Conservation (phyloP, 1,284 basidiomycete genomes). For the Anthracocystis panici-leucophaei region DNA sequence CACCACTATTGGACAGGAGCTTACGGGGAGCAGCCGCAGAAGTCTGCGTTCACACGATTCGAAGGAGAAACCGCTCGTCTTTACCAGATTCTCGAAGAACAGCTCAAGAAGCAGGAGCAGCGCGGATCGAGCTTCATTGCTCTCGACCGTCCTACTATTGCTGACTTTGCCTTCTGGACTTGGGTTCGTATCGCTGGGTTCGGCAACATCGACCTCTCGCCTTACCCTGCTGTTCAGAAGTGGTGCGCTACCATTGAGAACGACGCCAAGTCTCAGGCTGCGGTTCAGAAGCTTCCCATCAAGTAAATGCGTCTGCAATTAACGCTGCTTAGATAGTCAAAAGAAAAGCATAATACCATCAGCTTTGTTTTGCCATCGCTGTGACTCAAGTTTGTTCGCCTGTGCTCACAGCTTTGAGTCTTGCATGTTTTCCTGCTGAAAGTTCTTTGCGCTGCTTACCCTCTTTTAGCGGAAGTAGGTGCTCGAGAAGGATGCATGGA, state of each 20-base stretch:
- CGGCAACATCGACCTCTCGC: constrained; percentile 56
- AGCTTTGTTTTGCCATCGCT: too few species aligned
- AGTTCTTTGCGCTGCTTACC: too few species aligned
- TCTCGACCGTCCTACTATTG: constrained; percentile 61
- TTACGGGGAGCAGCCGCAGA: constrained; percentile 50
- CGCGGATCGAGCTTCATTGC: constrained; percentile 56
- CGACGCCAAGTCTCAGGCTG: constrained; percentile 49
- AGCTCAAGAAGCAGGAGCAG: constrained; percentile 49
- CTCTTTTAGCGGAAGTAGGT: too few species aligned
- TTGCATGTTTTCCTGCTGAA: too few species aligned
- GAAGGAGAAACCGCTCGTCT: constrained; percentile 59
- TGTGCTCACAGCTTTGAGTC: too few species aligned
- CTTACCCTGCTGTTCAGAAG: constrained; percentile 54
- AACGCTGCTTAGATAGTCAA: too few species aligned
- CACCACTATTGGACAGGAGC: constrained; percentile 35
- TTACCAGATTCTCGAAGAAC: constrained; percentile 58
- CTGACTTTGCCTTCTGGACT: constrained; percentile 60
- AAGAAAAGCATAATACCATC: too few species aligned
- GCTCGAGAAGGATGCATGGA: too few species aligned
- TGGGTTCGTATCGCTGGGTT: constrained; percentile 54
- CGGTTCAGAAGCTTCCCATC: constrained; percentile 50
- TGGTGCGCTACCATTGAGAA: constrained; percentile 52
- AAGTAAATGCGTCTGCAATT: too few species aligned
- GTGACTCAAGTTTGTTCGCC: too few species aligned
- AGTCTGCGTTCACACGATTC: constrained; percentile 57